Percentiles rank a stretch among this genome's conserved stretches.
phyloP scores from a whole-genome alignment of 441 rosid genomes.

The Capsella rubella region DNA sequence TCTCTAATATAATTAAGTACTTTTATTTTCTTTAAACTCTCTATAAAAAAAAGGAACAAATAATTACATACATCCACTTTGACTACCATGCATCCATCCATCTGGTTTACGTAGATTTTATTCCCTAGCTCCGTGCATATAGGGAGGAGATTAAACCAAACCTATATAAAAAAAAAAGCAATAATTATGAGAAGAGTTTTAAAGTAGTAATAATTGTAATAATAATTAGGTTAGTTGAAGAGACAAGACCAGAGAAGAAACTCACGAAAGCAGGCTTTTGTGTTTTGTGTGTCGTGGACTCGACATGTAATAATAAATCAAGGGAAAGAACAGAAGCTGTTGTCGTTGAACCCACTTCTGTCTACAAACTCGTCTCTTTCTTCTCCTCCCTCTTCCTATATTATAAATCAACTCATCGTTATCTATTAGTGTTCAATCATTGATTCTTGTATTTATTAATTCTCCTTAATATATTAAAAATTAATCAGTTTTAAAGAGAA shows the following conservation, averaged over 20 bases:
- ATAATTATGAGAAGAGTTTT: slow-evolving; percentile 13
- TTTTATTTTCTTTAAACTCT: slow-evolving; percentile 16
- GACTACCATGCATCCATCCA: background rate
- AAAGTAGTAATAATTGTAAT: background rate
- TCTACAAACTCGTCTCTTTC: slow-evolving; percentile 56
- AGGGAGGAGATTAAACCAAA: slow-evolving; percentile 24
- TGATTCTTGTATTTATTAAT: background rate
- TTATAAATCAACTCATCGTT: slow-evolving; percentile 15
- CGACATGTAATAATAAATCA: slow-evolving; percentile 44
- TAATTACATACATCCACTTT: slow-evolving; percentile 2
- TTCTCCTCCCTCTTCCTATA: slow-evolving; percentile 54
- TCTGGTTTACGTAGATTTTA: slow-evolving; percentile 29
- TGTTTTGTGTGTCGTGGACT: slow-evolving; percentile 34
- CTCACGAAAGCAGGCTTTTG: slow-evolving; percentile 42
- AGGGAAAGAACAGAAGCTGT: slow-evolving; percentile 58
- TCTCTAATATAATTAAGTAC: background rate
- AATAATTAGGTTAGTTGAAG: slow-evolving; percentile 25
- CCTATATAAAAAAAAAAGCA: slow-evolving; percentile 12
- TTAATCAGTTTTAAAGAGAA: background rate
- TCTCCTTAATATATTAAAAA: background rate
- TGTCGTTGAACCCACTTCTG: slow-evolving; percentile 55
- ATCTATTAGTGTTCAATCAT: slow-evolving; percentile 17
- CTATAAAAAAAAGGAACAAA: slow-evolving; percentile 22
- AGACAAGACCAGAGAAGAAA: slow-evolving; percentile 35
- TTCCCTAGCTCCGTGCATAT: slow-evolving; percentile 24